Base-by-base conservation (phyloP, 306 rosid species). In the Glycine latifolia region DNA sequence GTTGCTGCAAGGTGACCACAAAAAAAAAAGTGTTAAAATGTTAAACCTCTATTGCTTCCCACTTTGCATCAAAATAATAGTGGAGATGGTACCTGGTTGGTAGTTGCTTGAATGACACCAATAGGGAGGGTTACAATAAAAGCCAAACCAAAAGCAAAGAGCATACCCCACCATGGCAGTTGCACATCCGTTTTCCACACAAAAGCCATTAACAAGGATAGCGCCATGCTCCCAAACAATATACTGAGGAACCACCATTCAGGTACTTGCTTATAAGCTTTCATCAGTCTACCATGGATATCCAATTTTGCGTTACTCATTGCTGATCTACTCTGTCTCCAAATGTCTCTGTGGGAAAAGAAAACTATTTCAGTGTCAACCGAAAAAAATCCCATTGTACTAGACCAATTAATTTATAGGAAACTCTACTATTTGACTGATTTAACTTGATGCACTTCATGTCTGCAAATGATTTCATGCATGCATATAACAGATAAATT, bases 131-230 rank as follows among this genome's bases (percentile, higher is more conserved):
- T 96, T 55, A 96, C 97, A 86, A 96, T 8, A 83, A 88, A 91
- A 80, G 99, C 97, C 74, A 96, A 87, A 52, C 13, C 91, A 85
- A 96, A 96, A 74, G 91, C 99, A 77, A 96, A 92, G 46, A 96
- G 75, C 98, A 96, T 89, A 9, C 98, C 99, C 99, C 99, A 96
- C 99, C 99, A 96, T 8, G 91, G 98, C 58, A 96, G 87, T 81
- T 96, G 99, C 60, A 96, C 94, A 1, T 84, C 91, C 8, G 79
- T 71, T 86, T 90, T 91, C 99, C 99, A 96, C 79, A 93, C 92
- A 48, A 93, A 88, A 62, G 88, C 76, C 90, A 96, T 89, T 13
- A 92, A 0, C 17, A 96, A 13, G 14, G 97, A 96, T 33, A 96
- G 75, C 1, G 48, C 90, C 62, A 88, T 85, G 91, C 99, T 96